These are phyloP conservation scores for Nevesoporus exiguus DNA, from an alignment of 768 basidiomycete species.

Conservation along the genomic window DNA sequence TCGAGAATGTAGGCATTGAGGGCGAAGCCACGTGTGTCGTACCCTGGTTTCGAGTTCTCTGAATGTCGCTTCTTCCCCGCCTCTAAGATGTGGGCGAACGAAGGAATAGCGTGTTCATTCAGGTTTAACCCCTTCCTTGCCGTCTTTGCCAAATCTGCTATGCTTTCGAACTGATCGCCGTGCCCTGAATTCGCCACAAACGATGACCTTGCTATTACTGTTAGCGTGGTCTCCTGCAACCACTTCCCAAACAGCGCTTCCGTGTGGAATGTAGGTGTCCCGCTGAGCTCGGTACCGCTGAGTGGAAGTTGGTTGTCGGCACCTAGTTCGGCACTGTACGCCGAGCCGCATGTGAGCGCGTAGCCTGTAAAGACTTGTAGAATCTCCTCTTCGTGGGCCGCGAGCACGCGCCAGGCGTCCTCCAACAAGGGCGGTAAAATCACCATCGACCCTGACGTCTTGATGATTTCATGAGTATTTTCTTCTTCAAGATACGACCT, in stretches of 20 bases:
- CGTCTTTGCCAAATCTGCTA: conserved; percentile 51
- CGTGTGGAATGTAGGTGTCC: conserved; percentile 1
- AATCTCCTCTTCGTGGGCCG: conserved; percentile 46
- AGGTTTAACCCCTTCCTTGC: conserved; percentile 52
- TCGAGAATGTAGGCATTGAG: conserved; percentile 68
- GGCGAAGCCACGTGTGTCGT: conserved; percentile 13
- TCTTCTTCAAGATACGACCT: conserved; percentile 38
- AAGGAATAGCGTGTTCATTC: conserved; percentile 59
- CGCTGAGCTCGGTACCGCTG: conserved; percentile 33
- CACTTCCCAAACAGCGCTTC: conserved; percentile 32
- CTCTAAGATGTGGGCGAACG: conserved; percentile 37
- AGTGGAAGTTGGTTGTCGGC: conserved; percentile 48
- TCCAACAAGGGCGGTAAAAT: conserved; percentile 49
- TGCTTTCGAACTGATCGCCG: conserved; percentile 47
- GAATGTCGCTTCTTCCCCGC: background rate
- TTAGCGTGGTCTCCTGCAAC: conserved; percentile 39
- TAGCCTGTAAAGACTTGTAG: conserved; percentile 54
- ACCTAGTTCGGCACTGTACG: conserved; percentile 38
- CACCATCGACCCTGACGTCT: conserved; percentile 53
- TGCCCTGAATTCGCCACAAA: conserved; percentile 72
- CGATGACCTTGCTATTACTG: conserved; percentile 46
- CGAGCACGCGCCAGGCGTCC: conserved; percentile 40
- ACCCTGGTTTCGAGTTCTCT: background rate
- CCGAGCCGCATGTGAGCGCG: conserved; percentile 45
- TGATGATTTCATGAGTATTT: conserved; percentile 34